These are phyloP conservation scores for Phytopythium oedochilum DNA, from an alignment of 352 stramenopile species.

Conservation along the genomic window DNA sequence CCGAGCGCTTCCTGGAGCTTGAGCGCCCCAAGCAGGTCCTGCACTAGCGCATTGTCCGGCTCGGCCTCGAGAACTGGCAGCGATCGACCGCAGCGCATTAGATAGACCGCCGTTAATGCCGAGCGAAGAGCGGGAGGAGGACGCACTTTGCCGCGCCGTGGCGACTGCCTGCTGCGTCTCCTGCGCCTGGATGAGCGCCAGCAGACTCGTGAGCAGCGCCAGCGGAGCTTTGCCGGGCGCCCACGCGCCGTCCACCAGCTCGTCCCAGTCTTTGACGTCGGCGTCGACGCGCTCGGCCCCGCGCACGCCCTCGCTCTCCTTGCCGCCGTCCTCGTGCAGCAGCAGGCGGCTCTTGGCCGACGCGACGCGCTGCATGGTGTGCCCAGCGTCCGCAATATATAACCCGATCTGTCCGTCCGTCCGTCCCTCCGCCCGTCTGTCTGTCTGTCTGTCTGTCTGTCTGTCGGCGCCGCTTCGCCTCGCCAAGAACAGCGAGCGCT, in stretches of 20 bases:
- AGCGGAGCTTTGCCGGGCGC: slow-evolving; percentile 53
- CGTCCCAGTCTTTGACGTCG: slow-evolving; percentile 54
- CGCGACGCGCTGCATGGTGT: slow-evolving; percentile 24
- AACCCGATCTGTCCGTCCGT: no score
- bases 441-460: no score
- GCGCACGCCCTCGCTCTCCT: slow-evolving; percentile 2
- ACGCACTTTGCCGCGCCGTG: slow-evolving; percentile 42
- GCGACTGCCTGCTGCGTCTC: slow-evolving; percentile 46
- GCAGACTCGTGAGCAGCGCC: slow-evolving; percentile 46
- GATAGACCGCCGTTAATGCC: neutral
- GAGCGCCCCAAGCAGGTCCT: slow-evolving; percentile 56
- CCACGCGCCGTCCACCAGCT: slow-evolving; percentile 60
- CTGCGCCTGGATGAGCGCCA: slow-evolving; percentile 51
- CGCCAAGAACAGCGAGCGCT: no score
- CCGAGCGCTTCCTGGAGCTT: slow-evolving; percentile 52
- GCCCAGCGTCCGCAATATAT: no score
- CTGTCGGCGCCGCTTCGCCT: no score
- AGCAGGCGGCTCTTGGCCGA: slow-evolving; percentile 22
- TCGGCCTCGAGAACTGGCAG: slow-evolving; percentile 58
- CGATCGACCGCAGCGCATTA: neutral
- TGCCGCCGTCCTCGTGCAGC: slow-evolving; percentile 15
- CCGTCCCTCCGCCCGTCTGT: no score
- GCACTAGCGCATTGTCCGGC: slow-evolving; percentile 58
- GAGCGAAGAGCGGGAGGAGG: neutral
- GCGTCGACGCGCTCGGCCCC: slow-evolving; percentile 17